Evolutionary conservation across 2,329 filamentous ascomycete species (phyloP).

Genomic region (Cucurbitaria berberidis): DNA sequence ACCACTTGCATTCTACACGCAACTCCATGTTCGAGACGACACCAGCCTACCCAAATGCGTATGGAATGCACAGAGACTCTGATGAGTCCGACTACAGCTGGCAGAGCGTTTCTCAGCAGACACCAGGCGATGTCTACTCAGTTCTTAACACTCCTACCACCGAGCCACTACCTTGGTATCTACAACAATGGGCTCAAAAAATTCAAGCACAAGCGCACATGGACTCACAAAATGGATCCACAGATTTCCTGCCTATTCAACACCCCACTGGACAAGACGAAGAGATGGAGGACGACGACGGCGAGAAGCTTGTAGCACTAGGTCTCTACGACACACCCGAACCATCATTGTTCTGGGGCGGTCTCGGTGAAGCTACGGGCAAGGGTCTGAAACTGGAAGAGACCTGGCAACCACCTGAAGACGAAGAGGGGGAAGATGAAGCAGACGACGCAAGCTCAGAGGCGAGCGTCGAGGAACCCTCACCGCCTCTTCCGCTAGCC

Average conservation of each 20-base stretch:
- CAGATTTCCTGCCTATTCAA: conserved; percentile 60
- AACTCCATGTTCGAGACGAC: conserved; percentile 39
- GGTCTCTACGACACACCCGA: conserved; percentile 79
- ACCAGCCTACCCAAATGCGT: conserved; percentile 17
- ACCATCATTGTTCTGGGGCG: conserved; percentile 62
- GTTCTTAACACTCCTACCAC: conserved; percentile 39
- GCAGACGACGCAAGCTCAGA: conserved; percentile 51
- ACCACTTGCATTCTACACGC: conserved; percentile 44
- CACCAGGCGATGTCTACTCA: conserved; percentile 32
- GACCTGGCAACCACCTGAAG: conserved; percentile 72
- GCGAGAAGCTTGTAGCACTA: conserved; percentile 80
- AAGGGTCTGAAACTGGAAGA: conserved; percentile 83
- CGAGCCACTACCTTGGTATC: conserved; percentile 45
- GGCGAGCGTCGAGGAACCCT: conserved; percentile 47
- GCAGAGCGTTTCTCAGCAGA: conserved; percentile 33
- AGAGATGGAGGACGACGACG: conserved; percentile 63
- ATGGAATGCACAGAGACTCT: conserved; percentile 26
- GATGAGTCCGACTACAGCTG: conserved; percentile 39
- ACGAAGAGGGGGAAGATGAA: conserved; percentile 38
- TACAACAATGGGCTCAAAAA: conserved; percentile 47
- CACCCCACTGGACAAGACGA: conserved; percentile 54
- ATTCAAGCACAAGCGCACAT: conserved; percentile 33
- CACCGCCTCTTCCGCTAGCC: conserved; percentile 33
- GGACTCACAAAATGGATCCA: conserved; percentile 27
- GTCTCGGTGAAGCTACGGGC: conserved; percentile 59